phyloP scores from a whole-genome alignment of 371 early-diverging fungal genomes.

The Mortierella sp. region DNA sequence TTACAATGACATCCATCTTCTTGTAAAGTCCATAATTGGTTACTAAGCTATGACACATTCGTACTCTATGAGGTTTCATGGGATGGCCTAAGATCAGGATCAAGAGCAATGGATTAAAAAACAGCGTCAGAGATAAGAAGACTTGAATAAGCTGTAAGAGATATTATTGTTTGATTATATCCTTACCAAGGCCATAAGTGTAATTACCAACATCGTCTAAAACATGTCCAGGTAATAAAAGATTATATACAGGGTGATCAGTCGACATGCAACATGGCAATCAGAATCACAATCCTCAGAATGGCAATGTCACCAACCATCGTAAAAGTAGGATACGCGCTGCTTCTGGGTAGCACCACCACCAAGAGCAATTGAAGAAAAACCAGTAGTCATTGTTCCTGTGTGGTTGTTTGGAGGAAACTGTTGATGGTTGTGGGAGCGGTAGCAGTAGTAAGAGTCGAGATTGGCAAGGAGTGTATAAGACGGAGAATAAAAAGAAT shows the following conservation, averaged over 20 bases:
- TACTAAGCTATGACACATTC: slow-evolving; percentile 98
- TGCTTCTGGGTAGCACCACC: slow-evolving; percentile 61
- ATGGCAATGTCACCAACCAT: slow-evolving; percentile 54
- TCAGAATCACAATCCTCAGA: too few relatives aligned
- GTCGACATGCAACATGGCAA: not conserved
- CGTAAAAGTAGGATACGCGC: slow-evolving; percentile 85
- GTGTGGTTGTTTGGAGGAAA: not conserved
- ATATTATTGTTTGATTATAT: not conserved
- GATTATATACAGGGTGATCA: not conserved
- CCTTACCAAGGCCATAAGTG: slow-evolving; percentile 55
- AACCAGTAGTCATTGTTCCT: slow-evolving; percentile 38
- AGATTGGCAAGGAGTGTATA: too few relatives aligned
- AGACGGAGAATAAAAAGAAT: too few relatives aligned
- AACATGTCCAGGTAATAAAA: not conserved
- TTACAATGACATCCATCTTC: slow-evolving; percentile 91
- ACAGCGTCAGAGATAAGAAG: too few relatives aligned
- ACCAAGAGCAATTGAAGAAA: slow-evolving; percentile 53
- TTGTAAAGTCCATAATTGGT: slow-evolving; percentile 96
- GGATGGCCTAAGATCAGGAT: slow-evolving; percentile 80
- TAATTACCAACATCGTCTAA: slow-evolving; percentile 56
- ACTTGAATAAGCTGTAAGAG: not conserved
- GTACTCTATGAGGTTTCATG: slow-evolving; percentile 99
- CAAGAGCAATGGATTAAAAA: not conserved
- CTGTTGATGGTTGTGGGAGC: too few relatives aligned
- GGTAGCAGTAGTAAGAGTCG: too few relatives aligned